Conservation (phyloP, 768 basidiomycete genomes). For the Suillus cothurnatus region DNA sequence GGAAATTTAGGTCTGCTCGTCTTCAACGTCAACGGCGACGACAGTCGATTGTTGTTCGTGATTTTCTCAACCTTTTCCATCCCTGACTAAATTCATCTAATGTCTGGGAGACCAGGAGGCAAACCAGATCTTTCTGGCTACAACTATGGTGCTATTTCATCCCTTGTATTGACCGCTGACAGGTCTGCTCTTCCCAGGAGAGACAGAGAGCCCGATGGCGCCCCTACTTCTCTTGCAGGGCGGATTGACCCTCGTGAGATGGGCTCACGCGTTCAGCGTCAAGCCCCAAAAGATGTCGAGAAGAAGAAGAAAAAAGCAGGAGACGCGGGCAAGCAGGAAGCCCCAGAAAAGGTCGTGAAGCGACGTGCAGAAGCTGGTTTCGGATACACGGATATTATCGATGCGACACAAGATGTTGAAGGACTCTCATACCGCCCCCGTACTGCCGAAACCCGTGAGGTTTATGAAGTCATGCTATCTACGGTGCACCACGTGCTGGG, state of each 20-base stretch:
- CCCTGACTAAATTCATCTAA: slow-evolving; percentile 16
- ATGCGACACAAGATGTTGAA: slow-evolving; percentile 91
- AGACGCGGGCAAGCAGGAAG: slow-evolving; percentile 51
- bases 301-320: slow-evolving; percentile 91
- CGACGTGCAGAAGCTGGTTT: slow-evolving; percentile 66
- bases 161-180: slow-evolving; percentile 92
- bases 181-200: slow-evolving; percentile 77
- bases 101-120: slow-evolving; percentile 43
- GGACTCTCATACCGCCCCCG: slow-evolving; percentile 91
- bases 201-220: slow-evolving; percentile 96
- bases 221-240: slow-evolving; percentile 90
- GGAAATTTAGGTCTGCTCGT: slow-evolving; percentile 7
- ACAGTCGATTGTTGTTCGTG: slow-evolving; percentile 7
- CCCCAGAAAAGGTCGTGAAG: slow-evolving; percentile 59
- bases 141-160: slow-evolving; percentile 96
- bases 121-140: slow-evolving; percentile 88
- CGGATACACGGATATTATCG: slow-evolving; percentile 90
- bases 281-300: slow-evolving; percentile 84
- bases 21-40: slow-evolving; percentile 5
- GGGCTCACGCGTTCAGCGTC: slow-evolving; percentile 87
- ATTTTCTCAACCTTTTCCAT: not conserved
- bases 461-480: slow-evolving; percentile 89
- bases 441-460: slow-evolving; percentile 92
- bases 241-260: slow-evolving; percentile 88
- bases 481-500: slow-evolving; percentile 83